These are phyloP conservation scores for Camellia oleifera DNA, from an alignment of 179 eudicot species.

Conservation along the genomic window DNA sequence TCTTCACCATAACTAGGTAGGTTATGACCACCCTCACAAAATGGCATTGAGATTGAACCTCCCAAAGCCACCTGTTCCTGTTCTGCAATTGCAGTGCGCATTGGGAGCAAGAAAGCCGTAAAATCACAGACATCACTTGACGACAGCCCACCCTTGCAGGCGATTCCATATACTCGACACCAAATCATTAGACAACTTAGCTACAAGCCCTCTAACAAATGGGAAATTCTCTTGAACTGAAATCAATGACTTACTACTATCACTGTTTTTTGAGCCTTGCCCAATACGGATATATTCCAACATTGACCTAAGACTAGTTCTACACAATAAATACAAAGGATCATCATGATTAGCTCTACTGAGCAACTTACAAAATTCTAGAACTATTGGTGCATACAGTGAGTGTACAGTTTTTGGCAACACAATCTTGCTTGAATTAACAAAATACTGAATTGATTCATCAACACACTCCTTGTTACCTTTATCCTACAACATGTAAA, in stretches of 20 bases:
- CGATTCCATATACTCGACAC: slow-evolving; percentile 19
- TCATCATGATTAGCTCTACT: slow-evolving; percentile 33
- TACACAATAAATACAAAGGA: slow-evolving; percentile 51
- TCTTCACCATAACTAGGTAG: background rate
- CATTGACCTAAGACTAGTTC: slow-evolving; percentile 59
- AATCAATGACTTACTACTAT: slow-evolving; percentile 8
- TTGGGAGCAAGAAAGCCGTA: slow-evolving; percentile 50
- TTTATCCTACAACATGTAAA: slow-evolving; percentile 44
- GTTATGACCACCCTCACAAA: slow-evolving; percentile 7
- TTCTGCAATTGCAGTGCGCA: slow-evolving; percentile 20
- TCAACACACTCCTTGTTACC: slow-evolving; percentile 40
- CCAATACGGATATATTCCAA: slow-evolving; percentile 28
- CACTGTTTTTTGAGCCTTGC: slow-evolving; percentile 1
- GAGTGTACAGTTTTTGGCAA: slow-evolving; percentile 15
- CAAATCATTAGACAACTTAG: slow-evolving; percentile 35
- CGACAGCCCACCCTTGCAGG: slow-evolving; percentile 22
- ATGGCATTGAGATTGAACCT: slow-evolving; percentile 16
- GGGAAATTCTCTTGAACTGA: slow-evolving; percentile 46
- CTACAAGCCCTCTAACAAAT: slow-evolving; percentile 54
- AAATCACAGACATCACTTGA: slow-evolving; percentile 55
- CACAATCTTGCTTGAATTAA: slow-evolving; percentile 23
- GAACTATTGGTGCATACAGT: slow-evolving; percentile 41
- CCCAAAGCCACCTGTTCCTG: slow-evolving; percentile 12
- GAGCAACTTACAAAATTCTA: slow-evolving; percentile 77
- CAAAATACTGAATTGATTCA: slow-evolving; percentile 43